Percentiles rank a stretch among this genome's conserved stretches.
Evolutionary conservation across 257 asterid species (phyloP).

Genomic region (Jasminum sambac): DNA sequence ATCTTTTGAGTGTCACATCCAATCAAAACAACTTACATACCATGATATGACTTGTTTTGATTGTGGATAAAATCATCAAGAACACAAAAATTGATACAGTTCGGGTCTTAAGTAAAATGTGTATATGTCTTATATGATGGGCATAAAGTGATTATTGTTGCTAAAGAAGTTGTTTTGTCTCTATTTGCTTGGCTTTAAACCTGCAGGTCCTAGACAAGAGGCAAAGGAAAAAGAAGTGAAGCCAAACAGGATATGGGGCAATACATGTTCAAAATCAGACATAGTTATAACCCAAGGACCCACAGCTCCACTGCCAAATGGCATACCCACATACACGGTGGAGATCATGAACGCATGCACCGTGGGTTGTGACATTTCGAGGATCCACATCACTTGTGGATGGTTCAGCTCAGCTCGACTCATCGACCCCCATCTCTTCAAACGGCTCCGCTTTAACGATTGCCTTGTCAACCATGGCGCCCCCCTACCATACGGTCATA

Average conservation of each 20-base stretch:
- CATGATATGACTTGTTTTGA: too few relatives aligned
- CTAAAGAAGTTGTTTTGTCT: background rate
- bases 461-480: conserved; percentile 81
- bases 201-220: conserved; percentile 9
- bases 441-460: conserved; percentile 62
- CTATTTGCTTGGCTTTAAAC: conserved; percentile 2
- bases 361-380: conserved; percentile 63
- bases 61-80: too few relatives aligned
- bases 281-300: conserved; percentile 74
- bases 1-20: too few relatives aligned
- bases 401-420: conserved; percentile 95
- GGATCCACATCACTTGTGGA: conserved; percentile 74
- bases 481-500: conserved; percentile 57
- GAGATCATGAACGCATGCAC: conserved; percentile 73
- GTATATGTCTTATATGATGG: background rate
- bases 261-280: conserved; percentile 72
- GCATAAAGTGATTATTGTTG: background rate
- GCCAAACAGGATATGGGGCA: conserved; percentile 78
- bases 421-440: conserved; percentile 71
- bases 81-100: too few relatives aligned
- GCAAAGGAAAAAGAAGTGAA: conserved; percentile 36
- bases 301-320: conserved; percentile 71
- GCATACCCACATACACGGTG: conserved; percentile 87
- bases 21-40: too few relatives aligned
- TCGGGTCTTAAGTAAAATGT: background rate